Base-by-base conservation (phyloP, 2,329 filamentous ascomycete genomes). In the Dactylellina drechsleri region DNA sequence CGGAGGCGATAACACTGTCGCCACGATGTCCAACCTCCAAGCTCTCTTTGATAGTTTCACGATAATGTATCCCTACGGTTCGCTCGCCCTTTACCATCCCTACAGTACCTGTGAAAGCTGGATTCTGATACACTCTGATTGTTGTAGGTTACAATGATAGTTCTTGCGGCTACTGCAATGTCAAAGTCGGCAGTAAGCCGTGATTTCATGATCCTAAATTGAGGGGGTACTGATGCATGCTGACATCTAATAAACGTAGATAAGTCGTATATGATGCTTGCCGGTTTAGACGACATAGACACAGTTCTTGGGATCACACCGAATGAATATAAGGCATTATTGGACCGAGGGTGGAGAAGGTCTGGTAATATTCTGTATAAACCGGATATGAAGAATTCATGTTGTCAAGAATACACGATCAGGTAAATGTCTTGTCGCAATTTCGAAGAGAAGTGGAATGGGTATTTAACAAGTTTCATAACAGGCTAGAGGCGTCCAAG, bases 341-440 rank as follows among this genome's bases (percentile, higher is more conserved):
- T 94, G 52, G 87, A 93, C 81, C 87, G 90, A 77, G 91, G 89
- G 76, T 95, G 91, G 91, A 89, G 92, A 81, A 86, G 91, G 77
- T 93, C 85, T 45, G 85, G 85, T 15, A 87, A 83, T 28, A 84
- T 92, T 7, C 84, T 95, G 57, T 95, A 95, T 82, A 88, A 92
- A 75, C 91, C 92, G 13, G 90, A 95, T 81, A 89, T 92, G 79
- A 86, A 86, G 71, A 85, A 89, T 67, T 91, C 92, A 76, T 99
- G 95, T 80, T 99, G 95, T 81, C 93, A 93, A 52, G 93, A 97
- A 80, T 98, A 94, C 81, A 93, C 91, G 0, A 89, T 95, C 64
- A 88, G 79, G 79, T 79, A 66, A 36, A 77, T 1, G 4, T 8
- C 12, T 20, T 13, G 5, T n/a, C 12, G 15, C 47, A 23, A 23